Evolutionary conservation across 805 yeast species (phyloP).

Genomic region (Cyberlindnera suaveolens): DNA sequence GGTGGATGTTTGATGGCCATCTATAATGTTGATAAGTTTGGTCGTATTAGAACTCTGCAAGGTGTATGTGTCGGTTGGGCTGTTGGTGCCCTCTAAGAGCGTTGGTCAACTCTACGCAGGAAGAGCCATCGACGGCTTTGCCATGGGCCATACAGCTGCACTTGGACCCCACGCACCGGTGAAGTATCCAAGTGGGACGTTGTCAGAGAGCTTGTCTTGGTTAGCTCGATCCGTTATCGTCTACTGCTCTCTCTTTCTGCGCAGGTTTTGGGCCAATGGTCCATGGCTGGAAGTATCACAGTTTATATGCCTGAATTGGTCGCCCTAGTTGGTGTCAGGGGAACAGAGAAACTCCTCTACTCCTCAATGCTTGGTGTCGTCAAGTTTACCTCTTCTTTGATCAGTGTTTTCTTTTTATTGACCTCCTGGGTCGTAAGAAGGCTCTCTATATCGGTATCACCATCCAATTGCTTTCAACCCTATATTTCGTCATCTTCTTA

Average conservation of each 20-base stretch:
- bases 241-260: slow-evolving; percentile 35
- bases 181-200: slow-evolving; percentile 20
- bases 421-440: slow-evolving; percentile 44
- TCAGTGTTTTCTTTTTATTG: slow-evolving; percentile 50
- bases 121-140: slow-evolving; percentile 47
- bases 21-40: slow-evolving; percentile 42
- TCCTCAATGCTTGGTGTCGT: slow-evolving; percentile 50
- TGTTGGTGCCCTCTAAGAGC: slow-evolving; percentile 35
- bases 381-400: slow-evolving; percentile 42
- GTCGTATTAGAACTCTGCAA: slow-evolving; percentile 44
- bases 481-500: slow-evolving; percentile 43
- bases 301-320: slow-evolving; percentile 51
- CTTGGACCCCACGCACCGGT: slow-evolving; percentile 44
- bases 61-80: slow-evolving; percentile 38
- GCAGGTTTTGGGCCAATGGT: slow-evolving; percentile 52
- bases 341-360: slow-evolving; percentile 36
- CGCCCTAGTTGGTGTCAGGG: slow-evolving; percentile 39
- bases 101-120: slow-evolving; percentile 53
- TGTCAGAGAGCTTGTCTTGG: slow-evolving; percentile 30
- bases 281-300: slow-evolving; percentile 52
- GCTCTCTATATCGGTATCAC: slow-evolving; percentile 42
- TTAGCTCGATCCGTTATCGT: slow-evolving; percentile 39
- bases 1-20: slow-evolving; percentile 47
- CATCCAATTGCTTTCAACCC: slow-evolving; percentile 35
- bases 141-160: slow-evolving; percentile 50